Evolutionary conservation across 257 asterid genomes (phyloP).

Genomic region (Nicotiana sylvestris): DNA sequence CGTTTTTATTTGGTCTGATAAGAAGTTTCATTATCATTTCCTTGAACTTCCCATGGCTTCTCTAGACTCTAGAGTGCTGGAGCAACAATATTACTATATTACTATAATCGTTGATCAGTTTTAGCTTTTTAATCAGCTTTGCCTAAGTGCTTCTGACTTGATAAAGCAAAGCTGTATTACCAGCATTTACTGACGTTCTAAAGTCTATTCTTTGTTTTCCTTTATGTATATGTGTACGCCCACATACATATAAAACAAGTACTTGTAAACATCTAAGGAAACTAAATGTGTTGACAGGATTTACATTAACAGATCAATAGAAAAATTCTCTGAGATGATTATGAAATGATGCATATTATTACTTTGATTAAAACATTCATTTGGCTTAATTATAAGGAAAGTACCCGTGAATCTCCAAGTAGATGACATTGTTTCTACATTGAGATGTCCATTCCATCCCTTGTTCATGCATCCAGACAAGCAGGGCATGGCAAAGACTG

Average conservation of each 20-base stretch:
- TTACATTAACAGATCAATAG: not conserved
- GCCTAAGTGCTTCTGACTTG: not conserved
- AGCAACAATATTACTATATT: not conserved
- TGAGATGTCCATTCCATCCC: not conserved
- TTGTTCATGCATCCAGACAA: not conserved
- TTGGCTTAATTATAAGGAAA: not conserved
- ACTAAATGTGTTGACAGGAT: not conserved
- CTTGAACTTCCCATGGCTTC: not conserved
- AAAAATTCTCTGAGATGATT: not conserved
- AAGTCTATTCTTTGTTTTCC: not conserved
- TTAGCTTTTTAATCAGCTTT: not conserved
- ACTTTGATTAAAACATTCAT: not conserved
- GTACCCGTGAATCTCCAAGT: not conserved
- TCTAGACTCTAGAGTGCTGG: not conserved
- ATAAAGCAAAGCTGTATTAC: not conserved
- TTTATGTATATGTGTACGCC: not conserved
- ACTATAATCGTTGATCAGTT: not conserved
- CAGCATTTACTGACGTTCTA: not conserved
- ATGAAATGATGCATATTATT: not conserved
- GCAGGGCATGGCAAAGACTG: not conserved
- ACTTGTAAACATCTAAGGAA: not conserved
- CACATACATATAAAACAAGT: not conserved
- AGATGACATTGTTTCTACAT: not conserved
- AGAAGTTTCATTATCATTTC: not conserved
- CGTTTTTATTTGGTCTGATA: not conserved